Evolutionary conservation across 2,329 filamentous ascomycete species (phyloP), one percentile per base, ranked within the genome.

Genomic region (Alternaria brassicicola): DNA sequence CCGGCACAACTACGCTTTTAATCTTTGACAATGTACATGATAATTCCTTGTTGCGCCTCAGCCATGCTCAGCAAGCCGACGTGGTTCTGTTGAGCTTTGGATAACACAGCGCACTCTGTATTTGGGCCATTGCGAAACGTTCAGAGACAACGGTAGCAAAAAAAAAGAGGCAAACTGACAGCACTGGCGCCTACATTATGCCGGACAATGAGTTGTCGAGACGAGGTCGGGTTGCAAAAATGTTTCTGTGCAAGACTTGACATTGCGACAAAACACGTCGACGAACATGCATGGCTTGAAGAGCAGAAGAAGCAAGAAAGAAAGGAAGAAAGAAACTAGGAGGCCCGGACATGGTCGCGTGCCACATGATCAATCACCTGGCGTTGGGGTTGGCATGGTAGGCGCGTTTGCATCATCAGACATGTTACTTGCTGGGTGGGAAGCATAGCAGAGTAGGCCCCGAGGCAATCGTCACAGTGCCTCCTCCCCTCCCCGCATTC

Each of bases 191-290:
- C 55, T 42, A 53, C 42, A 47, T 57, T 36, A 33, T 38, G 35
- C 55, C 42, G 55, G 52, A 21, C 38, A 39, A 56, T 55, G 17
- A 10, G 17, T 33, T 28, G 26, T 41, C 55, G 50, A 50, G 43
- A 38, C 47, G 42, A 26, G 51, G 33, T n/a, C 25, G 35, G 7
- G 48, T 52, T 30, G 28, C 10, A 25, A 9, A 19, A 30, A 13
- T 13, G 30, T 21, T 42, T 28, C 28, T 10, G 6, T 42, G 36
- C 8, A 25, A 2, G 9, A 8, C 12, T 28, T 26, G 2, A 2
- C 4, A 36, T 31, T 23, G 28, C 30, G 15, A 47, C n/a, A 38
- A 21, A 38, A 6, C 17, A 46, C 28, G 15, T 47, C 23, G 10
- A 25, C 9, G 9, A 15, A n/a, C 17, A 23, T 21, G 28, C 15